Evolutionary conservation across 139 green algal species (phyloP).

Genomic region (Pseudopediastrum boryanum): DNA sequence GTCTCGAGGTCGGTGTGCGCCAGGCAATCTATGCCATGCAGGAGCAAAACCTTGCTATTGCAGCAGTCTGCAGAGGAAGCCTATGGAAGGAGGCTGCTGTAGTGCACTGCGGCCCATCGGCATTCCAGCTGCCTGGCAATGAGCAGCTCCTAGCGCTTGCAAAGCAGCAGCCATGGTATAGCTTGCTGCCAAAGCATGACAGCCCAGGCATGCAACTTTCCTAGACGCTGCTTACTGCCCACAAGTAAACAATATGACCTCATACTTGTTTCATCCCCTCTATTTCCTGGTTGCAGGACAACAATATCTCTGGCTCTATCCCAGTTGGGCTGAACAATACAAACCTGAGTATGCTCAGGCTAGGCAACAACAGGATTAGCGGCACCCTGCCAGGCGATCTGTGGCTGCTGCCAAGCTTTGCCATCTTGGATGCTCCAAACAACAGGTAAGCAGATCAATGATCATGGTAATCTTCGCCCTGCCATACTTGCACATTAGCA

Average conservation of each 20-base stretch:
- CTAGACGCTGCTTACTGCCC: background rate
- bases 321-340: constrained; percentile 16
- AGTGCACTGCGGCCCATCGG: background rate
- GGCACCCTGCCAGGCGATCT: constrained; percentile 5
- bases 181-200: background rate
- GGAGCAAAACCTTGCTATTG: too few species aligned
- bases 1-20: background rate
- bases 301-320: constrained; percentile 13
- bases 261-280: background rate
- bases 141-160: background rate
- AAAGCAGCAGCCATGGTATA: background rate
- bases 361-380: constrained; percentile 1
- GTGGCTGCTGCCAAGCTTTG: constrained; percentile 22
- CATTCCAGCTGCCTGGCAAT: background rate
- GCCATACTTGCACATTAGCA: too few species aligned
- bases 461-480: background rate
- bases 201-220: background rate
- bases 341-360: constrained; percentile 1
- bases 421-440: constrained; percentile 21
- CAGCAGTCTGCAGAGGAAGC: background rate
- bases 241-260: background rate
- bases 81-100: background rate
- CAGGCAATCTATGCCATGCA: too few species aligned
- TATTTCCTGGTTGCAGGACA: constrained; percentile 21
- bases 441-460: constrained; percentile 16